Percentiles rank a stretch among this genome's conserved stretches.
These are phyloP conservation scores for Adansonia rubrostipa DNA, from an alignment of 441 rosid genomes.

Conservation along the genomic window DNA sequence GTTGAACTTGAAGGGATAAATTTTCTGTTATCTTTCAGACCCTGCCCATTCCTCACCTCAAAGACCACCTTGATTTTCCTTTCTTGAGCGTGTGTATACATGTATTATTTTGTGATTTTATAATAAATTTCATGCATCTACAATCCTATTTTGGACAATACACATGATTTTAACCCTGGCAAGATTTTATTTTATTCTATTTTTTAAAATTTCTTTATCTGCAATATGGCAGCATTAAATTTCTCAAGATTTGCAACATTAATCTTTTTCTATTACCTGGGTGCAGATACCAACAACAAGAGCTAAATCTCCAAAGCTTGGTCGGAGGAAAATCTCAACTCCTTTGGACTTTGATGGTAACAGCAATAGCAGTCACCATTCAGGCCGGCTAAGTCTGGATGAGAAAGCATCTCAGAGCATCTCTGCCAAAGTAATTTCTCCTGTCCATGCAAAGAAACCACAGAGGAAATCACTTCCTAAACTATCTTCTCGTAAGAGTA, in stretches of 20 bases:
- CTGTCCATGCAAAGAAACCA: slow-evolving; percentile 64
- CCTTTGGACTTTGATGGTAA: slow-evolving; percentile 58
- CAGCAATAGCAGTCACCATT: slow-evolving; percentile 37
- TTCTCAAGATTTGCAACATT: background rate
- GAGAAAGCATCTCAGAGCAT: slow-evolving; percentile 51
- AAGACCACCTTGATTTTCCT: too few species aligned
- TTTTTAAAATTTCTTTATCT: background rate
- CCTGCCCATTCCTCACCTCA: too few species aligned
- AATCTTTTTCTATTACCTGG: slow-evolving; percentile 27
- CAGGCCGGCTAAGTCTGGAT: slow-evolving; percentile 73
- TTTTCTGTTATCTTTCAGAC: background rate
- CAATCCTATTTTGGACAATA: background rate
- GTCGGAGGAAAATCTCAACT: slow-evolving; percentile 69
- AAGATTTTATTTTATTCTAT: background rate
- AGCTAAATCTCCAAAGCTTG: slow-evolving; percentile 99
- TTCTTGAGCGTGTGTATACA: too few species aligned
- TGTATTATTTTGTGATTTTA: too few species aligned
- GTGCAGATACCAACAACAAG: slow-evolving; percentile 94
- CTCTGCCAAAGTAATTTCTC: slow-evolving; percentile 55
- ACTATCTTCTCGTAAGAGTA: slow-evolving; percentile 83
- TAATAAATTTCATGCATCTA: too few species aligned
- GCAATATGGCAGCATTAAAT: background rate
- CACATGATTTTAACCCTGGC: background rate
- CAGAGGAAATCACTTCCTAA: slow-evolving; percentile 83
- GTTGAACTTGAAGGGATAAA: background rate